Percentiles rank a stretch among this genome's conserved stretches.
Conservation (phyloP, 371 early-diverging fungal species). For the Cladochytrium tenue region DNA sequence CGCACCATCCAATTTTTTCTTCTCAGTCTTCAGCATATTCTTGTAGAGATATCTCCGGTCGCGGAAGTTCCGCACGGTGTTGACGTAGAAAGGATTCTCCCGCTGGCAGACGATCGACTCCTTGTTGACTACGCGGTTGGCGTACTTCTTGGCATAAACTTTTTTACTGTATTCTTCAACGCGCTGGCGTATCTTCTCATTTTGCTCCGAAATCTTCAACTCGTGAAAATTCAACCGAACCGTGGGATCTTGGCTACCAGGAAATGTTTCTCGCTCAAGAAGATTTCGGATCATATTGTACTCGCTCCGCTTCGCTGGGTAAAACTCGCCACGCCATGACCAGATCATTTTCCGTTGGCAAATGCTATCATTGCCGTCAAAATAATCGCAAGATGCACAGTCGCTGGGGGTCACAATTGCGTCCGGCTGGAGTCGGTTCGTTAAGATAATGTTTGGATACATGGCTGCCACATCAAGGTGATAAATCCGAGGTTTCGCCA, state of each 20-base stretch:
- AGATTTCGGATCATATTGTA: conserved; percentile 89
- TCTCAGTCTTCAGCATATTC: conserved; percentile 87
- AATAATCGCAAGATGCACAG: conserved; percentile 96
- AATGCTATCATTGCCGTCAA: conserved; percentile 71
- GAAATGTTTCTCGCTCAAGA: conserved; percentile 80
- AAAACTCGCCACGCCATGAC: conserved; percentile 98
- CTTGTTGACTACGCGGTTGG: conserved; percentile 76
- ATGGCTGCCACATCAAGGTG: conserved; percentile 99
- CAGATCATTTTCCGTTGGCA: conserved; percentile 98
- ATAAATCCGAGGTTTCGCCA: conserved; percentile 92
- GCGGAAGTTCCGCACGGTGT: conserved; percentile 96
- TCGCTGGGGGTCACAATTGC: conserved; percentile 90
- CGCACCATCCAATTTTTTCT: conserved; percentile 79
- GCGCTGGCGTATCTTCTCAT: conserved; percentile 75
- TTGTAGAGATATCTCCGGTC: conserved; percentile 99
- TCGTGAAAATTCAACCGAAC: conserved; percentile 56
- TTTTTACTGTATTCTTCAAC: conserved; percentile 87
- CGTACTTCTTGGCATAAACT: conserved; percentile 84
- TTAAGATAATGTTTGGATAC: conserved; percentile 99
- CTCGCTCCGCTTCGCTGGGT: conserved; percentile 87
- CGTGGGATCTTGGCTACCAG: conserved; percentile 31
- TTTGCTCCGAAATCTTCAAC: conserved; percentile 68
- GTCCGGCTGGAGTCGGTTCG: conserved; percentile 98
- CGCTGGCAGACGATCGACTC: conserved; percentile 96
- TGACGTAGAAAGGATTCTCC: conserved; percentile 99